These are phyloP conservation scores for Microthyrium microscopicum DNA, from an alignment of 2,329 filamentous ascomycete species.

Conservation along the genomic window DNA sequence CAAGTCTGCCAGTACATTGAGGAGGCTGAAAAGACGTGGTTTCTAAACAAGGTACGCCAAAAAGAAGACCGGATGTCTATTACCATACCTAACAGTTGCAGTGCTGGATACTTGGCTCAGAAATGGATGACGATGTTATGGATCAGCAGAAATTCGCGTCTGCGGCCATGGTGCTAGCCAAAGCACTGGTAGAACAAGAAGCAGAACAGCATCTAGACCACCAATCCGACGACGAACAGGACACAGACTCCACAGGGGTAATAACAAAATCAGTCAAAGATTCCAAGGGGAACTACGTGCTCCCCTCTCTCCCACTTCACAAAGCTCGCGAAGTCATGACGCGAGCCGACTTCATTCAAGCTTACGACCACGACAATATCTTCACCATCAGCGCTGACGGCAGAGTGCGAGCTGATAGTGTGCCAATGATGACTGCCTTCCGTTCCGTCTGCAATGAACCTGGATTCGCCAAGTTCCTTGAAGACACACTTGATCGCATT, in stretches of 20 bases:
- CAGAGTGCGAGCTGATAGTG: slow-evolving; percentile 78
- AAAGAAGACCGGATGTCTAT: background rate
- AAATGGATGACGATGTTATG: slow-evolving; percentile 95
- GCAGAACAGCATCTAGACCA: too few relatives aligned
- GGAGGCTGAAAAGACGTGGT: slow-evolving; percentile 58
- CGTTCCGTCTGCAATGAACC: slow-evolving; percentile 59
- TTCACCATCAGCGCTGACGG: slow-evolving; percentile 84
- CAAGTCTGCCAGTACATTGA: slow-evolving; percentile 58
- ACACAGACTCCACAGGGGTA: too few relatives aligned
- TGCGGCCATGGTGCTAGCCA: slow-evolving; percentile 83
- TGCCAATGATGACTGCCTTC: slow-evolving; percentile 93
- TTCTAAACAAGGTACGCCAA: slow-evolving; percentile 42
- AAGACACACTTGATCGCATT: slow-evolving; percentile 72
- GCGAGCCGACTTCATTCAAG: slow-evolving; percentile 81
- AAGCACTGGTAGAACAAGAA: slow-evolving; percentile 75
- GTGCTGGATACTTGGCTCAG: slow-evolving; percentile 57
- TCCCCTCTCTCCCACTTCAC: slow-evolving; percentile 69
- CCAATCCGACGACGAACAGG: too few relatives aligned
- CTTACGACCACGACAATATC: slow-evolving; percentile 84
- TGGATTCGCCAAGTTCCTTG: slow-evolving; percentile 68
- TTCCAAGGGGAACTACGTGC: slow-evolving; percentile 48
- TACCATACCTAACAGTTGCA: slow-evolving; percentile 9
- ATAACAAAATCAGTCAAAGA: slow-evolving; percentile 47
- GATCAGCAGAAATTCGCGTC: slow-evolving; percentile 93
- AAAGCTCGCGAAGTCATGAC: slow-evolving; percentile 40